Evolutionary conservation across 1,139 yeast genomes (phyloP).

Genomic region (Hansenula anomala): DNA sequence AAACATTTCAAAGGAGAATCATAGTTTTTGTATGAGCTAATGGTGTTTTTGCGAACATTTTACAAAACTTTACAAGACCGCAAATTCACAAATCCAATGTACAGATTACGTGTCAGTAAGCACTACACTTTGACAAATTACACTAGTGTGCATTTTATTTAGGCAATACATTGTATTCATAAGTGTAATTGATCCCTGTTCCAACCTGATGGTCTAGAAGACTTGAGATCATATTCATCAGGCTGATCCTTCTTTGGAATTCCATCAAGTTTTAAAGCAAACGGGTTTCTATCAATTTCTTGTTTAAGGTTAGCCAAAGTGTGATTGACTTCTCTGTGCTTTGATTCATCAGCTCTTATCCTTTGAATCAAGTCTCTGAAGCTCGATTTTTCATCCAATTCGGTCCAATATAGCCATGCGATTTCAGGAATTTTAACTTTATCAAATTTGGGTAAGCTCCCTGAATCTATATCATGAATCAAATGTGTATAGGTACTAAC

Average conservation of each 20-base stretch:
- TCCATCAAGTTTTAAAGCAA: too few relatives aligned
- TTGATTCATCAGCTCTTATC: conserved; percentile 36
- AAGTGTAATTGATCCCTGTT: conserved; percentile 46
- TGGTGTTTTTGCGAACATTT: too few relatives aligned
- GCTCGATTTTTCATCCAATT: conserved; percentile 44
- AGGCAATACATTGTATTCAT: too few relatives aligned
- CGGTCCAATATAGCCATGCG: conserved; percentile 57
- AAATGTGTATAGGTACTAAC: conserved; percentile 67
- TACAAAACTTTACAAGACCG: too few relatives aligned
- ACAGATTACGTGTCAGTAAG: too few relatives aligned
- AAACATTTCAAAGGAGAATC: too few relatives aligned
- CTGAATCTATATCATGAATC: conserved; percentile 47
- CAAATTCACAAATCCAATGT: too few relatives aligned
- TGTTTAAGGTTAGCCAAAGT: conserved; percentile 53
- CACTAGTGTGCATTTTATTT: too few relatives aligned
- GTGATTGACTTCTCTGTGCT: conserved; percentile 48
- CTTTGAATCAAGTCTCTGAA: conserved; percentile 57
- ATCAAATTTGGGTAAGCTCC: conserved; percentile 47
- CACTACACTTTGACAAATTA: too few relatives aligned
- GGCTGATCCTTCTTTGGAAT: conserved; percentile 28
- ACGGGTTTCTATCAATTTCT: too few relatives aligned
- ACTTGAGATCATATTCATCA: conserved; percentile 51
- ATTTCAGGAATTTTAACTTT: conserved; percentile 45
- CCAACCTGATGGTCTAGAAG: conserved; percentile 48
- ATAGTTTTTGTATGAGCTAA: too few relatives aligned